These are phyloP conservation scores for Encephalitozoon romaleae DNA, from an alignment of 371 early-diverging fungal genomes.

Conservation along the genomic window DNA sequence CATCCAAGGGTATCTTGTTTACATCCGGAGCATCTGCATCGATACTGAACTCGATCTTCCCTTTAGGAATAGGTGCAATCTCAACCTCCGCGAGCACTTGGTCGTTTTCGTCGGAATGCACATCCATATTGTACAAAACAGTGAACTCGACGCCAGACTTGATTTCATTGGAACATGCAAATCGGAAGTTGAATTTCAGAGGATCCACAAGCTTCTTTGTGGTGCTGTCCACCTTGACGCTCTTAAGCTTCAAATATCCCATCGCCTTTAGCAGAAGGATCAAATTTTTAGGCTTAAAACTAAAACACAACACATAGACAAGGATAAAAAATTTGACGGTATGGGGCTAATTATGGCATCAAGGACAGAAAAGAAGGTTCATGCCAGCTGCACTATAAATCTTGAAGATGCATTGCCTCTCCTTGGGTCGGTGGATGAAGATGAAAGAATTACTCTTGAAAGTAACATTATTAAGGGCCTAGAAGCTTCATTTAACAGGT, in stretches of 20 bases:
- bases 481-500: neutral
- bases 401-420: neutral
- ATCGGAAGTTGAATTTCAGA: slow-evolving; percentile 26
- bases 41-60: slow-evolving; percentile 52
- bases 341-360: neutral
- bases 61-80: slow-evolving; percentile 53
- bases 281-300: slow-evolving; percentile 11
- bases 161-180: slow-evolving; percentile 24
- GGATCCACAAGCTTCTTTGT: slow-evolving; percentile 12
- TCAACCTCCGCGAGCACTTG: slow-evolving; percentile 47
- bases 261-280: neutral
- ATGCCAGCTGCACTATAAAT: neutral
- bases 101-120: slow-evolving; percentile 44
- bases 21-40: slow-evolving; percentile 47
- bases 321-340: neutral
- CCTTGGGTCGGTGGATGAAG: neutral
- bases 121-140: slow-evolving; percentile 37
- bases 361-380: neutral
- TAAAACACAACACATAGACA: neutral
- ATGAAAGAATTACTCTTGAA: neutral
- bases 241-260: slow-evolving; percentile 20
- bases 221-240: slow-evolving; percentile 16
- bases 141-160: slow-evolving; percentile 41
- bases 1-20: slow-evolving; percentile 39
- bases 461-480: neutral